phyloP scores from a whole-genome alignment of 176 grass and related monocot genomes.

The Carex kokanica region DNA sequence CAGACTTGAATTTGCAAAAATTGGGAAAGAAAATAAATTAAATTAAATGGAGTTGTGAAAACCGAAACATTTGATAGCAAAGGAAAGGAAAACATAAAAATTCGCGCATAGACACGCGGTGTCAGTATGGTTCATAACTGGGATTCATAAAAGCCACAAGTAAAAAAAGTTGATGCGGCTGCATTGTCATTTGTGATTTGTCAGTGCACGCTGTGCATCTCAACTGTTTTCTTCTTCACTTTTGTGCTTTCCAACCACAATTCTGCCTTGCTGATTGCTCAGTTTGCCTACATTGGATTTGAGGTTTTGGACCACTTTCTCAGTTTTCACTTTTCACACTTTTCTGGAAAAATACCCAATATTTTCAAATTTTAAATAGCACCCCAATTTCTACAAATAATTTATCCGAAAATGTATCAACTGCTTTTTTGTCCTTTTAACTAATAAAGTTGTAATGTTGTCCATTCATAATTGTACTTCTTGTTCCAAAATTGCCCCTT shows the following conservation, averaged over 20 bases:
- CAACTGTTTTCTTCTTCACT: slow-evolving; percentile 2
- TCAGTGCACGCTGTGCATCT: slow-evolving; percentile 13
- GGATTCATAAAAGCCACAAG: background rate
- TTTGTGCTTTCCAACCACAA: slow-evolving; percentile 26
- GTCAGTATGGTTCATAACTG: background rate
- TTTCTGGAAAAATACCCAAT: background rate
- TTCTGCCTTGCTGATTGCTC: background rate
- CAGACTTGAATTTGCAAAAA: background rate
- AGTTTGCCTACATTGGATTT: background rate
- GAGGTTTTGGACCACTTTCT: background rate
- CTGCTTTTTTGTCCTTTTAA: background rate
- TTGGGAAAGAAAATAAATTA: background rate
- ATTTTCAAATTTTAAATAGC: background rate
- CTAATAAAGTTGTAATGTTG: background rate
- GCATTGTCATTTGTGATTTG: background rate
- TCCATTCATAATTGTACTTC: background rate
- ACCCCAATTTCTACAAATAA: background rate
- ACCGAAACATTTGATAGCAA: background rate
- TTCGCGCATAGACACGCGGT: background rate
- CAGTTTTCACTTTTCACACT: background rate
- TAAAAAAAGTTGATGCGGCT: slow-evolving; percentile 14
- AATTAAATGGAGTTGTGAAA: background rate
- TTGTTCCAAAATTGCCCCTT: background rate
- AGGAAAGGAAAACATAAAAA: background rate
- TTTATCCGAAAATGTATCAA: background rate